Evolutionary conservation across 192 early-diverging fungal genomes (phyloP).

Genomic region (Rhizoclosmatium sp.): DNA sequence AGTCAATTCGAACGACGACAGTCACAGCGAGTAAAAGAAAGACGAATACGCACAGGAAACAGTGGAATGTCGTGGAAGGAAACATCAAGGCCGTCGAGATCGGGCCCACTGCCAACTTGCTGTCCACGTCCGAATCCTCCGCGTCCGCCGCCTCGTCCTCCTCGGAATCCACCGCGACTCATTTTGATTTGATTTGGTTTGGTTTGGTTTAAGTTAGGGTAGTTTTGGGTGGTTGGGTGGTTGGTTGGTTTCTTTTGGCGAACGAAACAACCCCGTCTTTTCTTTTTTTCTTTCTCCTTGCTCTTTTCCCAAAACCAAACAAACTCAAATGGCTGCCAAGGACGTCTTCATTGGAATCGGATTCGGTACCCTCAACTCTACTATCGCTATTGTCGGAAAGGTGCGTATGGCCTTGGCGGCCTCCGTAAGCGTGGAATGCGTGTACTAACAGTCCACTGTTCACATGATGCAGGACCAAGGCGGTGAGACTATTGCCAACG

Average conservation of each 20-base stretch:
- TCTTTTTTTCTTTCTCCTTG: slow-evolving; percentile 15
- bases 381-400: slow-evolving; percentile 85
- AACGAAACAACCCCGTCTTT: not conserved
- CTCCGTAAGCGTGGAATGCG: not conserved
- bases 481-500: slow-evolving; percentile 94
- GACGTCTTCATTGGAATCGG: slow-evolving; percentile 70
- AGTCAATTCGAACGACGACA: not conserved
- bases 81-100: slow-evolving; percentile 29
- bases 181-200: slow-evolving; percentile 10
- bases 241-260: slow-evolving; percentile 39
- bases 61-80: slow-evolving; percentile 37
- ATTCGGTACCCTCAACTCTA: slow-evolving; percentile 85
- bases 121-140: slow-evolving; percentile 24
- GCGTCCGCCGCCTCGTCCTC: slow-evolving; percentile 15
- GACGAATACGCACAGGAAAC: slow-evolving; percentile 20
- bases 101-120: not conserved
- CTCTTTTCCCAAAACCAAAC: not conserved
- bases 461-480: slow-evolving; percentile 59
- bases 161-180: slow-evolving; percentile 31
- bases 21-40: not conserved
- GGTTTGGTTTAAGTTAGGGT: not conserved
- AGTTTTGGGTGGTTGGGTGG: slow-evolving; percentile 13
- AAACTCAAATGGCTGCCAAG: slow-evolving; percentile 36
- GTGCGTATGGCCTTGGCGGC: slow-evolving; percentile 40
- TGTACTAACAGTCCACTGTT: not conserved